phyloP scores from a whole-genome alignment of 768 basidiomycete genomes.

The Boletus tomentosulus region DNA sequence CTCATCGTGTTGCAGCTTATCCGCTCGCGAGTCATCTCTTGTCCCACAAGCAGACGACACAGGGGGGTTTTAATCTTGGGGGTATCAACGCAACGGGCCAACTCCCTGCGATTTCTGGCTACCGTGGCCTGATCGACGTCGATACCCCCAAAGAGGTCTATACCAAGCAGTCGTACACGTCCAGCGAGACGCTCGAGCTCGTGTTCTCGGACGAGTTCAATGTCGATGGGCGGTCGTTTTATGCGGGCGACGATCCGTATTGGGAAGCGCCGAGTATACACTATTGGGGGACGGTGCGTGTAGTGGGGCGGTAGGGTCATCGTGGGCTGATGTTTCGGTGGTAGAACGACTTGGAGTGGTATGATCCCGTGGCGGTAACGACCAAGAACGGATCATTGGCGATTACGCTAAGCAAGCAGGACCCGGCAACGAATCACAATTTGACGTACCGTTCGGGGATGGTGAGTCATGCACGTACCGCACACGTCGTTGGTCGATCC shows the following conservation, averaged over 20 bases:
- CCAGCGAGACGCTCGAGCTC: constrained; percentile 39
- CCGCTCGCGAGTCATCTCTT: constrained; percentile 48
- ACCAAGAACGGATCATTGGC: constrained; percentile 49
- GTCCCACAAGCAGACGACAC: constrained; percentile 36
- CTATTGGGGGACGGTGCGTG: constrained; percentile 59
- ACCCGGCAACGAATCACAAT: constrained; percentile 41
- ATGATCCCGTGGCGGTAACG: constrained; percentile 49
- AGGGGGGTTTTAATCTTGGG: constrained; percentile 66
- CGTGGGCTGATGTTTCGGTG: constrained; percentile 8
- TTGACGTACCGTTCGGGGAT: constrained; percentile 43
- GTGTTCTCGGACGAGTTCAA: constrained; percentile 87
- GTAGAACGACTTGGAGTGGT: constrained; percentile 51
- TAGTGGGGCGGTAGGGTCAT: no score
- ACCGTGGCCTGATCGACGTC: constrained; percentile 49
- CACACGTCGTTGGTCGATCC: constrained; percentile 12
- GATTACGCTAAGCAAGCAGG: constrained; percentile 45
- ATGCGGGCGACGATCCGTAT: constrained; percentile 65
- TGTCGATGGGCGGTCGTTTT: constrained; percentile 63
- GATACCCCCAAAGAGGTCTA: constrained; percentile 48
- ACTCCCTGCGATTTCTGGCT: constrained; percentile 39
- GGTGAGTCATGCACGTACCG: constrained; percentile 18
- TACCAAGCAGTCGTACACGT: constrained; percentile 38
- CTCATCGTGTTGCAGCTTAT: constrained; percentile 31
- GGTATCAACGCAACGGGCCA: constrained; percentile 75
- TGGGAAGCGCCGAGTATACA: constrained; percentile 54